Evolutionary conservation across 805 yeast genomes (phyloP).

Genomic region (Priceomyces melissophilus): DNA sequence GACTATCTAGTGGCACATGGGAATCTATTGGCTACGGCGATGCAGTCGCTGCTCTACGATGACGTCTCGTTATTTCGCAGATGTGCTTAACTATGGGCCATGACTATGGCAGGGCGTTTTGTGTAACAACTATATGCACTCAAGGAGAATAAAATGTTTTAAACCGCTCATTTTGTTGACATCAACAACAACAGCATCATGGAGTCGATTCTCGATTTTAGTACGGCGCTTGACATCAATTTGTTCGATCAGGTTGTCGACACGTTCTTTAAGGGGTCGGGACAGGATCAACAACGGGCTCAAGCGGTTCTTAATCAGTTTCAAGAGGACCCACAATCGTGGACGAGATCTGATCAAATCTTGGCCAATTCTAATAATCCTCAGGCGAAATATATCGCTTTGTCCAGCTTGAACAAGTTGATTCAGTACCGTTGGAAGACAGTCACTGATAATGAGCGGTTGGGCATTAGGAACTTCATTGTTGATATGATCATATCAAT

Average conservation of each 20-base stretch:
- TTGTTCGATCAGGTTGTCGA: slow-evolving; percentile 82
- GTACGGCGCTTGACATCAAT: slow-evolving; percentile 74
- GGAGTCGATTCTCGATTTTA: slow-evolving; percentile 88
- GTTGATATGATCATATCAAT: slow-evolving; percentile 90
- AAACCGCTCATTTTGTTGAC: too few relatives aligned
- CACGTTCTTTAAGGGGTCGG: slow-evolving; percentile 77
- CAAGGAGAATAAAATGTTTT: too few relatives aligned
- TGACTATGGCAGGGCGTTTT: too few relatives aligned
- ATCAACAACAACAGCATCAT: slow-evolving; percentile 30
- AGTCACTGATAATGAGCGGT: slow-evolving; percentile 80
- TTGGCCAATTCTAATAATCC: slow-evolving; percentile 73
- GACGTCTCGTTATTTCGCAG: too few relatives aligned
- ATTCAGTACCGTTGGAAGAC: slow-evolving; percentile 93
- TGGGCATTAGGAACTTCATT: slow-evolving; percentile 90
- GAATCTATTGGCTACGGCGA: too few relatives aligned
- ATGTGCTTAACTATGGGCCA: too few relatives aligned
- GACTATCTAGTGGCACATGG: too few relatives aligned
- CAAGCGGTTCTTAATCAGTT: slow-evolving; percentile 71
- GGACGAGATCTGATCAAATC: slow-evolving; percentile 92
- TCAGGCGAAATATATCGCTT: slow-evolving; percentile 89
- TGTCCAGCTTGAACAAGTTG: slow-evolving; percentile 83
- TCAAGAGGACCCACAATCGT: slow-evolving; percentile 92
- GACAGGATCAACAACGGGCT: slow-evolving; percentile 65
- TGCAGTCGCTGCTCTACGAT: too few relatives aligned
- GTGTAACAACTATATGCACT: too few relatives aligned